Evolutionary conservation across 2,329 filamentous ascomycete species (phyloP).

Genomic region (Paecilomyces formosus): DNA sequence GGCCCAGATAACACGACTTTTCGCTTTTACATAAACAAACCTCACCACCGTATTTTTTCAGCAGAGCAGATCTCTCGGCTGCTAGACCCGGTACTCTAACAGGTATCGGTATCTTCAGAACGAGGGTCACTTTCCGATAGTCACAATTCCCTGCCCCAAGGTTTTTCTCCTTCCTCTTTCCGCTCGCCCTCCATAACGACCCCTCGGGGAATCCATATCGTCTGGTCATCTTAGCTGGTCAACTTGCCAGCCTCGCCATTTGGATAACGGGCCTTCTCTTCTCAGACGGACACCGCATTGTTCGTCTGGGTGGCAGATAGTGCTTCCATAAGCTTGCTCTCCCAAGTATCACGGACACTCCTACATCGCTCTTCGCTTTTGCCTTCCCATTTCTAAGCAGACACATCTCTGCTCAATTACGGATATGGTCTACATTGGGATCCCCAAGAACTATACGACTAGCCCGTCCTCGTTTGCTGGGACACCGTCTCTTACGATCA

Average conservation of each 20-base stretch:
- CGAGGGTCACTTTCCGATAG: slow-evolving; percentile 53
- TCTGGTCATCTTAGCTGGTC: slow-evolving; percentile 60
- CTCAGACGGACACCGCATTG: slow-evolving; percentile 87
- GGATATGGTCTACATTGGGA: slow-evolving; percentile 79
- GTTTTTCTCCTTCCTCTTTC: slow-evolving; percentile 75
- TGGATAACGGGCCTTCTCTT: slow-evolving; percentile 88
- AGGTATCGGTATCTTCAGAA: slow-evolving; percentile 77
- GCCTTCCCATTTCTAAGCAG: slow-evolving; percentile 7
- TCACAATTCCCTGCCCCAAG: slow-evolving; percentile 83
- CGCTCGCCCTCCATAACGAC: slow-evolving; percentile 84
- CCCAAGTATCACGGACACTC: slow-evolving; percentile 12
- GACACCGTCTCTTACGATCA: slow-evolving; percentile 90
- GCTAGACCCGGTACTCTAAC: slow-evolving; percentile 75
- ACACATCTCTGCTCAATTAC: slow-evolving; percentile 11
- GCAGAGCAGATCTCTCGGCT: slow-evolving; percentile 61
- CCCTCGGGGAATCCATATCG: slow-evolving; percentile 47
- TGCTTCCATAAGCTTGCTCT: slow-evolving; percentile 62
- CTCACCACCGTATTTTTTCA: slow-evolving; percentile 9
- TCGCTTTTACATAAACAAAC: slow-evolving; percentile 15
- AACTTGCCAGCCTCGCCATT: slow-evolving; percentile 57
- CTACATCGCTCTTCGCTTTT: slow-evolving; percentile 1
- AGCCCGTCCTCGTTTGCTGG: slow-evolving; percentile 69
- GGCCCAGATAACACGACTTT: slow-evolving; percentile 56
- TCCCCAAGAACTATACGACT: slow-evolving; percentile 73
- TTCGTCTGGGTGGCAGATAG: slow-evolving; percentile 98